Conservation (phyloP, 2,329 filamentous ascomycete genomes). For the Pseudocercospora fijiensis region DNA sequence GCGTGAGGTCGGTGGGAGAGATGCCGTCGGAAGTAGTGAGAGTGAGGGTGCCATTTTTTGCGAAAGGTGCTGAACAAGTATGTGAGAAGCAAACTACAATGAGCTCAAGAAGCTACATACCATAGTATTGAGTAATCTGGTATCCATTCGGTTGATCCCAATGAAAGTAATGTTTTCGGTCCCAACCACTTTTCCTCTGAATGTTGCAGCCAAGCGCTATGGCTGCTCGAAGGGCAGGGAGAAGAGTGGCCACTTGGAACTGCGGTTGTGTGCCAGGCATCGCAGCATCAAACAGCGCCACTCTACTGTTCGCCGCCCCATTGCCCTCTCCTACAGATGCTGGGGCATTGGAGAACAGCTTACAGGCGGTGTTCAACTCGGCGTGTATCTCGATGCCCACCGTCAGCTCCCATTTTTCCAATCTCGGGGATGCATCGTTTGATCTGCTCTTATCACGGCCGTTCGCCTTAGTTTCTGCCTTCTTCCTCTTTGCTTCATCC, state of each 20-base stretch:
- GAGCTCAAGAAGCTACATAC: slow-evolving; percentile 33
- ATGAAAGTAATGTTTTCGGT: slow-evolving; percentile 98
- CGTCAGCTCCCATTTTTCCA: slow-evolving; percentile 80
- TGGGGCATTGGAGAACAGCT: slow-evolving; percentile 75
- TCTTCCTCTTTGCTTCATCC: slow-evolving; percentile 41
- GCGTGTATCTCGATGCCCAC: slow-evolving; percentile 97
- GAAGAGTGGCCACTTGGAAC: slow-evolving; percentile 77
- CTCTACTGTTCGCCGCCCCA: slow-evolving; percentile 72
- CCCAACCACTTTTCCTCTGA: slow-evolving; percentile 76
- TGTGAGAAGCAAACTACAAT: background rate
- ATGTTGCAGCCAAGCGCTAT: slow-evolving; percentile 79
- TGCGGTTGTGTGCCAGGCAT: slow-evolving; percentile 84
- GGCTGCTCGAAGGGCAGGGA: slow-evolving; percentile 88
- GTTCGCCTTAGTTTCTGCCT: slow-evolving; percentile 16
- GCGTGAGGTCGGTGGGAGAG: slow-evolving; percentile 65
- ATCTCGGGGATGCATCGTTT: slow-evolving; percentile 22
- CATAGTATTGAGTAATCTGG: slow-evolving; percentile 96
- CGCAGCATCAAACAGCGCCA: slow-evolving; percentile 83
- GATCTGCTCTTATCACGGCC: slow-evolving; percentile 12
- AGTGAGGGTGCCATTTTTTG: slow-evolving; percentile 67
- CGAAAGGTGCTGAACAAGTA: slow-evolving; percentile 54
- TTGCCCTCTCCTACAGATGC: slow-evolving; percentile 35
- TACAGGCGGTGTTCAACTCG: slow-evolving; percentile 82
- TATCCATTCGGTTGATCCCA: slow-evolving; percentile 97
- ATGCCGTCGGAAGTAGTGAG: slow-evolving; percentile 77